phyloP scores from a whole-genome alignment of 257 asterid genomes.

The Striga asiatica region DNA sequence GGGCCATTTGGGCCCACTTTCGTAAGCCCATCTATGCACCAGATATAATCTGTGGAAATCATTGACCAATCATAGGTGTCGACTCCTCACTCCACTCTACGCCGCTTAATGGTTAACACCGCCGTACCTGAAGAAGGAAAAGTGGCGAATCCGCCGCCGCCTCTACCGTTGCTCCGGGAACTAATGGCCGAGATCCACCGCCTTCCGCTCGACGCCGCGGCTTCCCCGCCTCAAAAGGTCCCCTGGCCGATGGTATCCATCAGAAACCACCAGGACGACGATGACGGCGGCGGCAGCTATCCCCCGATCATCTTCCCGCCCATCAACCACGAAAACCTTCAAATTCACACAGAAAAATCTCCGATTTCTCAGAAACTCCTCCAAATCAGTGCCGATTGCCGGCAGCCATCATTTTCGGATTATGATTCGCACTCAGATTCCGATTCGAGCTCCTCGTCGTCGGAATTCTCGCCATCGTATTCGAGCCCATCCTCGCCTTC shows the following conservation, averaged over 20 bases:
- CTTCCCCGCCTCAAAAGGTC: constrained; percentile 12
- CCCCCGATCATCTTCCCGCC: constrained; percentile 46
- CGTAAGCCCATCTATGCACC: too few species aligned
- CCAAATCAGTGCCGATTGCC: constrained; percentile 6
- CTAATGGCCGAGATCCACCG: constrained; percentile 14
- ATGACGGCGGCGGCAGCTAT: constrained; percentile 1
- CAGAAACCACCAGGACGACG: constrained; percentile 17
- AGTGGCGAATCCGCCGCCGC: constrained; percentile 19
- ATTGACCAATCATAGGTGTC: too few species aligned
- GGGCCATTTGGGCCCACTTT: too few species aligned
- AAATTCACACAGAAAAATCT: constrained; percentile 14
- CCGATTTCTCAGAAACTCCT: constrained; percentile 35
- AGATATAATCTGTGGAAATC: too few species aligned
- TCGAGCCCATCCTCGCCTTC: constrained; percentile 20
- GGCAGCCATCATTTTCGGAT: constrained; percentile 11
- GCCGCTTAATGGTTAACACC: background rate
- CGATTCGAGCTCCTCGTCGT: constrained; percentile 27
- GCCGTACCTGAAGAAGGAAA: constrained; percentile 10
- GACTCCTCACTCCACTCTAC: background rate
- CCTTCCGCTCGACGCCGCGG: constrained; percentile 13
- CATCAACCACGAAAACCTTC: constrained; percentile 57
- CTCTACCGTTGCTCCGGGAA: background rate
- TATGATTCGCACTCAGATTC: constrained; percentile 17
- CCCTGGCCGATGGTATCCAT: constrained; percentile 45
- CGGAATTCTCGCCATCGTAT: constrained; percentile 31